phyloP scores from a whole-genome alignment of 208 protist genomes.

The Borovskyia barvae region DNA sequence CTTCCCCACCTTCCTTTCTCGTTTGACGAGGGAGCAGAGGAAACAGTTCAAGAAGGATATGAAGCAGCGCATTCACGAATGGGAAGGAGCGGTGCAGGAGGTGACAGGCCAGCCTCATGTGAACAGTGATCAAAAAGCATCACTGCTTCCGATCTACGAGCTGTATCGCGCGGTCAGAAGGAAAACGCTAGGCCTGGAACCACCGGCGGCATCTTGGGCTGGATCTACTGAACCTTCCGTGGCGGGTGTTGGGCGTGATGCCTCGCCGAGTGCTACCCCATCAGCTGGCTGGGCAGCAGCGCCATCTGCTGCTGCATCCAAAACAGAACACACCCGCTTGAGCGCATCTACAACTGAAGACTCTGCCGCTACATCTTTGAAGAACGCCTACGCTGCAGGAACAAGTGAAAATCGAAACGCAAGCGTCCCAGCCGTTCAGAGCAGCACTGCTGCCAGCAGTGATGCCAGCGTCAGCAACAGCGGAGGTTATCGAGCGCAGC shows the following conservation, averaged over 20 bases:
- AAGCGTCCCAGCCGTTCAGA: neutral
- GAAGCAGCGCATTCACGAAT: conserved; percentile 89
- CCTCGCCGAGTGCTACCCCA: conserved; percentile 19
- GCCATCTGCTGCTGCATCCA: conserved; percentile 1
- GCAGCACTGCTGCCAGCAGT: neutral
- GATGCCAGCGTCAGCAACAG: neutral
- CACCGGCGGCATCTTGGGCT: conserved; percentile 4
- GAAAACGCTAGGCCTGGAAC: conserved; percentile 42
- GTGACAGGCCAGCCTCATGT: conserved; percentile 63
- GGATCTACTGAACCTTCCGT: conserved; percentile 10
- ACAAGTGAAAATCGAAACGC: neutral
- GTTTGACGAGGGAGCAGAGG: conserved; percentile 62
- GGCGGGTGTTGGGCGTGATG: conserved; percentile 1
- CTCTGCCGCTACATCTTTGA: neutral
- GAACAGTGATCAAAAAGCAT: conserved; percentile 63
- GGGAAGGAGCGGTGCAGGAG: conserved; percentile 71
- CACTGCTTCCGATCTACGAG: conserved; percentile 80
- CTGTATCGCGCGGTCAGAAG: conserved; percentile 79
- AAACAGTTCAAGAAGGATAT: conserved; percentile 82
- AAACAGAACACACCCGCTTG: conserved; percentile 10
- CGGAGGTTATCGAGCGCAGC: conserved; percentile 17
- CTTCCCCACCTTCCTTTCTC: conserved; percentile 29
- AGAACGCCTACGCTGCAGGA: neutral
- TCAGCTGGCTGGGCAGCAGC: too few species aligned
- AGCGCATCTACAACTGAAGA: conserved; percentile 8